phyloP scores from a whole-genome alignment of 2,329 filamentous ascomycete species.

The Epicoccum nigrum region DNA sequence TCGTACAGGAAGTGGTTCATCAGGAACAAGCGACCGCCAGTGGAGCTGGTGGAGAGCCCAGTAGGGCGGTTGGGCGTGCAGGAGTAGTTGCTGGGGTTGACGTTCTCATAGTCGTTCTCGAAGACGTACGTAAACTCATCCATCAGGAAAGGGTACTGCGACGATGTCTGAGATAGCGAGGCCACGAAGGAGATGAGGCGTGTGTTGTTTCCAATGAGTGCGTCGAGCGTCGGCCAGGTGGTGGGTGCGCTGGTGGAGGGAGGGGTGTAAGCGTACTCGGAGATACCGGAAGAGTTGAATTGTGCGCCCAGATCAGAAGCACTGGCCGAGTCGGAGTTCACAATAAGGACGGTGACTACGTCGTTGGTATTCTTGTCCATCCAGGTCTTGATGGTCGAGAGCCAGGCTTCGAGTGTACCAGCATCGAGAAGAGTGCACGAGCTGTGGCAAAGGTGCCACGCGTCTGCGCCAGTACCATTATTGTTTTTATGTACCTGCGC shows the following conservation, averaged over 20 bases:
- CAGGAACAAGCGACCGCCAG: conserved; percentile 67
- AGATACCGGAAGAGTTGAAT: conserved; percentile 59
- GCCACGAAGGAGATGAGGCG: conserved; percentile 74
- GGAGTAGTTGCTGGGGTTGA: conserved; percentile 68
- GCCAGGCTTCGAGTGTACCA: conserved; percentile 68
- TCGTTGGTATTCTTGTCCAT: conserved; percentile 73
- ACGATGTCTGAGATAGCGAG: conserved; percentile 45
- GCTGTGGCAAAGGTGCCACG: conserved; percentile 73
- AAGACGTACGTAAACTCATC: conserved; percentile 71
- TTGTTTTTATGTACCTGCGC: conserved; percentile 72
- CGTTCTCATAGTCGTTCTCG: conserved; percentile 74
- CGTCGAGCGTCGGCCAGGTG: conserved; percentile 74
- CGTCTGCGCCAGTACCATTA: conserved; percentile 33
- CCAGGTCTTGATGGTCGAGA: conserved; percentile 69
- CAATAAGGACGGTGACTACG: conserved; percentile 75
- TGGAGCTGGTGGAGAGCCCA: conserved; percentile 57
- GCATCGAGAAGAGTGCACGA: conserved; percentile 71
- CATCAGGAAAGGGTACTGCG: conserved; percentile 63
- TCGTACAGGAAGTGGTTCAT: conserved; percentile 82
- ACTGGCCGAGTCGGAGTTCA: conserved; percentile 69
- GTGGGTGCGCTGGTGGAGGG: conserved; percentile 52
- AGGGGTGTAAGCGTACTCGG: conserved; percentile 61
- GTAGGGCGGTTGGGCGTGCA: conserved; percentile 73
- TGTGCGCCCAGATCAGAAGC: conserved; percentile 61
- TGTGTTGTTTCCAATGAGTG: conserved; percentile 68